Conservation (phyloP, 2,329 filamentous ascomycete species). For the Talaromyces marneffei region DNA sequence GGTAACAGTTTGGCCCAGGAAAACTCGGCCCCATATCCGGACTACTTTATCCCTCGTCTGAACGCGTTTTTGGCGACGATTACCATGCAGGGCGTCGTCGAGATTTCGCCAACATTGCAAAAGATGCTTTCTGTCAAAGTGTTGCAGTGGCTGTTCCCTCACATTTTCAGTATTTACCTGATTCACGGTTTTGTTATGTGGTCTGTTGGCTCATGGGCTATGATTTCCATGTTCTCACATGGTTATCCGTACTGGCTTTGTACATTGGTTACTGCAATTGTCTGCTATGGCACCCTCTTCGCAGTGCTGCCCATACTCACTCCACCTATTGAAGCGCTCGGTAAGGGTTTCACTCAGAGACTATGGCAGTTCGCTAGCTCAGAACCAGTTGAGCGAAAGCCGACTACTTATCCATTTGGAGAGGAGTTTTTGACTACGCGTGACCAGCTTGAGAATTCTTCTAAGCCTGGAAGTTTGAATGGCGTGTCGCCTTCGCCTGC, state of each 20-base stretch:
- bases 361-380: conserved; percentile 16
- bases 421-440: conserved; percentile 13
- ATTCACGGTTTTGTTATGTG: conserved; percentile 39
- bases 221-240: conserved; percentile 16
- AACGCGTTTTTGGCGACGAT: conserved; percentile 40
- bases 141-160: conserved; percentile 42
- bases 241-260: conserved; percentile 23
- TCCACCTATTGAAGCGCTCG: conserved; percentile 18
- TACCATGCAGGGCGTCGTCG: conserved; percentile 30
- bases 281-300: conserved; percentile 18
- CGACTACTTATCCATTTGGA: conserved; percentile 17
- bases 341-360: conserved; percentile 15
- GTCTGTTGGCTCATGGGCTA: conserved; percentile 23
- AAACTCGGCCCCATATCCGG: conserved; percentile 32
- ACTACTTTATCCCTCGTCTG: conserved; percentile 41
- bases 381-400: conserved; percentile 15
- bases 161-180: conserved; percentile 48
- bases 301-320: conserved; percentile 20
- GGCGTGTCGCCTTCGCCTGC: background rate
- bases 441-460: background rate
- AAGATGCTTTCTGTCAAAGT: conserved; percentile 36
- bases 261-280: conserved; percentile 19
- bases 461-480: background rate
- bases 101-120: conserved; percentile 35
- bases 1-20: conserved; percentile 35